Evolutionary conservation across 306 rosid genomes (phyloP), one percentile per base, ranked within the genome.

Genomic region (Fragaria nilgerrensis): DNA sequence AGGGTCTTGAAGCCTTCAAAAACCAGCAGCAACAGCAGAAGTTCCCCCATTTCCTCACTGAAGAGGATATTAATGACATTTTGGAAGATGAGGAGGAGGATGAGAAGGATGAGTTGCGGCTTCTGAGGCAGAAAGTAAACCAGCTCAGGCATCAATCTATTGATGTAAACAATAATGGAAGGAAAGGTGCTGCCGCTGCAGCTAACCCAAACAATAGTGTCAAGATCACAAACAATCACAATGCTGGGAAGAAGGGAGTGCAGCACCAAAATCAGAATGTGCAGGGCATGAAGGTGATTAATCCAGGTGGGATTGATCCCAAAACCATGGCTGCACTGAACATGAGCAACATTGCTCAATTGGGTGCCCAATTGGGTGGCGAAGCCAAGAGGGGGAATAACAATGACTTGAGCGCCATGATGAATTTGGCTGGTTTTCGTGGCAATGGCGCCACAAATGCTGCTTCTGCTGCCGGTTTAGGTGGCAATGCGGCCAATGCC

Each of bases 391-490:
- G 91, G 81, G 75, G 47, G 9, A 77, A 58, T 12, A 23, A 66
- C 2, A 87, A 73, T 78, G 97, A 92, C 65, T 83, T 94, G 37
- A 89, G 84, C 66, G 37, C 89, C 6, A 85, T 94, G 90, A 92
- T 92, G 96, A 88, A 82, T 80, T 45, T 92, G 23, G 97, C 95
- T 48, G 96, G 97, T 7, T 94, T 90, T 79, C 88, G 85, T 71
- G 89, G 92, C 7, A 87, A 82, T 79, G 81, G 61, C 9, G 63
- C 49, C 9, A 5, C 70, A 12, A 86, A 78, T 68, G 84, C 23
- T 0, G 56, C 59, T 37, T 15, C 80, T 75, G 82, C 87, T 9
- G 76, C 91, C 81, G 75, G 82, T 41, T 37, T 85, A 3, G 89
- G 88, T 7, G 79, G 76, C 55, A 87, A 83, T 79, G 27, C 90